Base-by-base conservation (phyloP, 2,329 filamentous ascomycete species). In the Talaromyces albobiverticillius region DNA sequence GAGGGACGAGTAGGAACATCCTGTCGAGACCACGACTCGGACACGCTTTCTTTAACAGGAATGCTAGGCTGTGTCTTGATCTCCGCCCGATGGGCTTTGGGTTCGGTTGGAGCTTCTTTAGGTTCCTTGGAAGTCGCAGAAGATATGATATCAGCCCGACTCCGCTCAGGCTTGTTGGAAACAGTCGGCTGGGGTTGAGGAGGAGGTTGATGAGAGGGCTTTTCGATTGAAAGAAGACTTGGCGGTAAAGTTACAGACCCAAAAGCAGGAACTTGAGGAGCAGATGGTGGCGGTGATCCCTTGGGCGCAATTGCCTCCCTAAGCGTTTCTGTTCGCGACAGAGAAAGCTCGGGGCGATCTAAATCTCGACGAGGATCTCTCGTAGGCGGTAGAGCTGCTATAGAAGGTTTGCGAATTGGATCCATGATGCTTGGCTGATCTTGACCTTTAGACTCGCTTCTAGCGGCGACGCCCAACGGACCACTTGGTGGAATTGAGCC, bases 251-350 rank as follows among this genome's bases (percentile, higher is more conserved):
- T 60, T 10, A 74, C 62, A 3, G 70, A 73, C 18, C 71, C 72
- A 64, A 75, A 74, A 2, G 72, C 71, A 25, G 72, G 72, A 8
- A 74, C 71, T 47, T 74, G 72, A n/a, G 72, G 71, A 46, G 65
- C 69, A 13, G 71, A 66, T 23, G 70, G 70, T 14, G 71, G 71
- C 2, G 71, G 67, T 4, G 71, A 73, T 5, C 63, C 61, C 53
- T 71, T 69, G 18, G 61, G 53, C 18, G 61, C 56, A 18, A 61
- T 60, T 5, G 61, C 51, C 4, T 70, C 67, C 45, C 70, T 67
- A 7, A 58, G 31, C 2, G 55, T 48, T 32, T 72, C 69, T 16
- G 64, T 52, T 18, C 66, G 67, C 13, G 62, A 47, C 6, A 59
- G 46, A 8, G 59, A 40, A n/a, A 60, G 49, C 7, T 70, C 69